Percentiles rank a stretch among this genome's conserved stretches.
Conservation (phyloP, 1,284 basidiomycete species). For the Bondarzewia mesenterica region DNA sequence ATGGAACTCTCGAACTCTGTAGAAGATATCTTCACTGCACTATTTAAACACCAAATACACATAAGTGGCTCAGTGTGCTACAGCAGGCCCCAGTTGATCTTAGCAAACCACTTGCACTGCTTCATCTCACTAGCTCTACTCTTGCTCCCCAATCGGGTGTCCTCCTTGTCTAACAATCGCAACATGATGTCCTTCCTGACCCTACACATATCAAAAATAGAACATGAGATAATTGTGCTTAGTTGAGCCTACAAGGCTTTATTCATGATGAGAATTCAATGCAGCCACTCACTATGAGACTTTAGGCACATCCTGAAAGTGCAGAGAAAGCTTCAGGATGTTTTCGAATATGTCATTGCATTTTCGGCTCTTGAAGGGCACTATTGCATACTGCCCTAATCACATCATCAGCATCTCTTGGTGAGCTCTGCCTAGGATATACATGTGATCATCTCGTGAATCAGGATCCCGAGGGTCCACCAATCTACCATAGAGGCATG, state of each 20-base stretch:
- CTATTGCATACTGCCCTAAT: constrained; percentile 78
- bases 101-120: constrained; percentile 97
- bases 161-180: constrained; percentile 90
- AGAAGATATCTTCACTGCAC: constrained; percentile 16
- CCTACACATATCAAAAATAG: constrained; percentile 29
- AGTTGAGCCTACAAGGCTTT: too few species aligned
- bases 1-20: constrained; percentile 8
- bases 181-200: constrained; percentile 83
- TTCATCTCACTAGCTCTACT: constrained; percentile 98
- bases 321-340: constrained; percentile 82
- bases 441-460: constrained; percentile 99
- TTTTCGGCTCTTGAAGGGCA: constrained; percentile 96
- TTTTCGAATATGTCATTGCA: constrained; percentile 96
- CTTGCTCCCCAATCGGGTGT: constrained; percentile 84
- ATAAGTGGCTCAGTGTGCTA: constrained; percentile 92
- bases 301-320: constrained; percentile 82
- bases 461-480: constrained; percentile 98
- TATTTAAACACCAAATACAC: constrained; percentile 34
- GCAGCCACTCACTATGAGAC: constrained; percentile 62
- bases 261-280: constrained; percentile 5
- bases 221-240: background rate
- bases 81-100: constrained; percentile 94
- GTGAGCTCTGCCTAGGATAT: background rate
- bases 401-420: background rate
- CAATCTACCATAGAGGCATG: constrained; percentile 99